phyloP scores from a whole-genome alignment of 2,329 filamentous ascomycete species.

The Epicoccum sorghinum region DNA sequence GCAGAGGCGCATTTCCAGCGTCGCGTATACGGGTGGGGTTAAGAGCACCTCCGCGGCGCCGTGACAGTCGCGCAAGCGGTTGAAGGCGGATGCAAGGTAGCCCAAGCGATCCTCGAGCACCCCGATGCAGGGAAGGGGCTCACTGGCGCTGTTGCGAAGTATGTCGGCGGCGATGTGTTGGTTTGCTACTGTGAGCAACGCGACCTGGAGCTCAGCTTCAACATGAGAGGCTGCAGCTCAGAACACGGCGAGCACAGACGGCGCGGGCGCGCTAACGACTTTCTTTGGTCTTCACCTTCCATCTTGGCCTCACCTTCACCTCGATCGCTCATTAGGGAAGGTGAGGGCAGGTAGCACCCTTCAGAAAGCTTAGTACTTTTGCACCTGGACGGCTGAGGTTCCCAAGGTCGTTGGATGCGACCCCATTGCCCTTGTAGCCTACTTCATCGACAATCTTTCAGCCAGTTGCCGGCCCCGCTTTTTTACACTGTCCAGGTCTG shows the following conservation, averaged over 20 bases:
- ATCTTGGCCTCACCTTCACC: constrained; percentile 2
- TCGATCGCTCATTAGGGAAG: background rate
- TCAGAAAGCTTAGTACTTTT: background rate
- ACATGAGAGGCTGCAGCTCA: constrained; percentile 5
- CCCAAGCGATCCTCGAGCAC: background rate
- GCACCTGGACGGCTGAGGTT: background rate
- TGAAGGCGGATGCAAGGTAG: background rate
- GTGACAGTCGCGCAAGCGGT: background rate
- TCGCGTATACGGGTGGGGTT: background rate
- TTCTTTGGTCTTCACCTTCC: background rate
- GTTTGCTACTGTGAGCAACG: background rate
- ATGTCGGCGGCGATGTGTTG: background rate
- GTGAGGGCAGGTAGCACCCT: background rate
- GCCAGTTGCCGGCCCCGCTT: constrained; percentile 3
- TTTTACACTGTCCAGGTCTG: background rate
- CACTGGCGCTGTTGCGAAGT: background rate
- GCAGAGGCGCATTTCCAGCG: background rate
- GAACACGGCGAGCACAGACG: background rate
- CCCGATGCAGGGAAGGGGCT: background rate
- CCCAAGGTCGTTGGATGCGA: background rate
- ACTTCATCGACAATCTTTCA: constrained; percentile 7
- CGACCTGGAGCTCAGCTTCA: constrained; percentile 1
- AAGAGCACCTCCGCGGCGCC: background rate
- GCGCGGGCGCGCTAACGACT: constrained; percentile 4
- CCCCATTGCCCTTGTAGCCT: background rate